Evolutionary conservation across 2,329 filamentous ascomycete genomes (phyloP), one percentile per base, ranked within the genome.

Genomic region (Phaeosphaeria sp.): DNA sequence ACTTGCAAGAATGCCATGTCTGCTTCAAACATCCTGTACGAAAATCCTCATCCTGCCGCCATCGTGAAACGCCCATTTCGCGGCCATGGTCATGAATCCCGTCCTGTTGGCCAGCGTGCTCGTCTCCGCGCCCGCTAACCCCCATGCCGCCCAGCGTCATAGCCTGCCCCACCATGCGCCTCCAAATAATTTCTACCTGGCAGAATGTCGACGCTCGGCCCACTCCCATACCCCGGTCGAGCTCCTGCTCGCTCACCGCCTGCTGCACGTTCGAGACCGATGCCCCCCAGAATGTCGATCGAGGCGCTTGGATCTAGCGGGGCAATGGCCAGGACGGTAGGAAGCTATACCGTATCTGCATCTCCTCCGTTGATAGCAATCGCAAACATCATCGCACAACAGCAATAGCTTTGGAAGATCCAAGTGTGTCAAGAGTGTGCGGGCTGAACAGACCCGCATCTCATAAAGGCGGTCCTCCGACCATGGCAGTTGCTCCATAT

Each of bases 271-370:
- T 55, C 55, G 50, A 20, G 52, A 68, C 63, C 71, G 70, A 73
- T 73, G 62, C 50, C 55, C 56, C 46, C 51, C 56, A 60, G 62
- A 68, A 64, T 56, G 62, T 54, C 69, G 69, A 74, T 75, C 64
- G 46, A 54, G 46, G 60, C 52, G 47, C 55, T 46, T 58, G 53
- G 42, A 60, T 56, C 54, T 52, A 55, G 53, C 56, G 30, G 46
- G 50, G 59, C 58, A 62, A 50, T 55, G 51, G n/a, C 57, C 60
- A 60, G 53, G 48, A 44, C 33, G 18, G 46, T 57, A 57, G 54
- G 46, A 46, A 49, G 55, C 67, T 66, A 70, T 50, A 44, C 65
- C 55, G 13, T 43, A 52, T 64, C 50, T 41, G 58, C n/a, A n/a
- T 17, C 21, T n/a, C 20, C 49, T 59, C 66, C 68, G 64, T 50